These are phyloP conservation scores for Roridomyces roridus DNA, from an alignment of 768 basidiomycete species.

Conservation along the genomic window DNA sequence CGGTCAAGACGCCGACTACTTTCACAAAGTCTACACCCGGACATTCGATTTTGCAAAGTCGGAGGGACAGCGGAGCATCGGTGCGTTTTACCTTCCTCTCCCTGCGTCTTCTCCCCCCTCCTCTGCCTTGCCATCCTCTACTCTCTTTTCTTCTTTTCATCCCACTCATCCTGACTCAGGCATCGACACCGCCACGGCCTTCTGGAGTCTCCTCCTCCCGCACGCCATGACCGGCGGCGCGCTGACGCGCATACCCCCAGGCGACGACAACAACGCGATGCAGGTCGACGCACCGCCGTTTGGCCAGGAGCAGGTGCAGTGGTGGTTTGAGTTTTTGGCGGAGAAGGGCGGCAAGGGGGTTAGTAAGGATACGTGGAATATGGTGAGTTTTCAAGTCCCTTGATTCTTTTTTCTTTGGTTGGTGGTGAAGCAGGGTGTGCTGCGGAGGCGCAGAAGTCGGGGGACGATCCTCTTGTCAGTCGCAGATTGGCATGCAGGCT, in stretches of 20 bases:
- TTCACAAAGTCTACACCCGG: constrained; percentile 77
- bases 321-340: constrained; percentile 83
- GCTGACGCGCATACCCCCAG: constrained; percentile 52
- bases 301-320: constrained; percentile 53
- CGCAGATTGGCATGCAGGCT: too few relatives aligned
- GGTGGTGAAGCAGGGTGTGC: neutral
- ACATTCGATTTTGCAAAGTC: constrained; percentile 82
- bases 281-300: too few relatives aligned
- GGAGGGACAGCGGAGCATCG: constrained; percentile 80
- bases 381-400: constrained; percentile 56
- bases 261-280: constrained; percentile 43
- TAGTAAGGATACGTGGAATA: constrained; percentile 89
- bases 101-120: neutral
- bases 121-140: neutral
- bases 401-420: neutral
- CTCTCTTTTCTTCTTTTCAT: neutral
- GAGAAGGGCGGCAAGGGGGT: constrained; percentile 75
- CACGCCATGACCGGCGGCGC: constrained; percentile 75
- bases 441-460: neutral
- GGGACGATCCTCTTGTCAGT: neutral
- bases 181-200: constrained; percentile 73
- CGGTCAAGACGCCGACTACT: constrained; percentile 69
- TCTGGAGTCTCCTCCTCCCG: constrained; percentile 81
- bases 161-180: constrained; percentile 39
- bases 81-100: constrained; percentile 11